Evolutionary conservation across 2,329 filamentous ascomycete species (phyloP).

Genomic region (Colletotrichum sp.): DNA sequence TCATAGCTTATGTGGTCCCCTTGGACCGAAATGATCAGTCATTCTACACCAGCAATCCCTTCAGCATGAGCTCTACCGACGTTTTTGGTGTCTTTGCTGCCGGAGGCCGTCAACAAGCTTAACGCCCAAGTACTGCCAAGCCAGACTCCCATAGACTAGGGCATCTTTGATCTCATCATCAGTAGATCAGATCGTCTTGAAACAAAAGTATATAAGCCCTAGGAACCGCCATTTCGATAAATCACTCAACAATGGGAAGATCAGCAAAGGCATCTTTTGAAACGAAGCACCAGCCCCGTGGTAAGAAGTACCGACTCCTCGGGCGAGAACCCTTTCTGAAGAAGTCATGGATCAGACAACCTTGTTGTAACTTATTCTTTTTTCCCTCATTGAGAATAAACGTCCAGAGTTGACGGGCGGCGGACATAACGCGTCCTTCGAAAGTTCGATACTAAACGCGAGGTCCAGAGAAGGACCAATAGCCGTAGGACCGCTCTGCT

Average conservation of each 20-base stretch:
- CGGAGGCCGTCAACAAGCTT: not conserved
- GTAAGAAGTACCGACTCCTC: not conserved
- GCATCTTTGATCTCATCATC: fast-evolving
- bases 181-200: too few species aligned
- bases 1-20: too few species aligned
- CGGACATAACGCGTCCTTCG: too few species aligned
- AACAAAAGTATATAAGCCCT: fast-evolving
- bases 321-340: too few species aligned
- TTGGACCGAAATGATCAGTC: too few species aligned
- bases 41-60: not conserved
- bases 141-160: fast-evolving
- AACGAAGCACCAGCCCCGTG: not conserved
- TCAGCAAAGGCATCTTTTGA: not conserved
- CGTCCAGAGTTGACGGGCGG: not conserved
- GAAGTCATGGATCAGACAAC: not conserved
- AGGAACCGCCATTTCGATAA: fast-evolving
- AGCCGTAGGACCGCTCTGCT: too few species aligned
- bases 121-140: fast-evolving
- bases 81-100: fast-evolving
- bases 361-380: too few species aligned
- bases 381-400: not conserved
- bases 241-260: not conserved
- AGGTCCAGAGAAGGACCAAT: not conserved
- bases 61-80: fast-evolving
- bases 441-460: too few species aligned